These are phyloP conservation scores for Trichoderma brevicompactum DNA, from an alignment of 2,329 filamentous ascomycete species.

Conservation along the genomic window DNA sequence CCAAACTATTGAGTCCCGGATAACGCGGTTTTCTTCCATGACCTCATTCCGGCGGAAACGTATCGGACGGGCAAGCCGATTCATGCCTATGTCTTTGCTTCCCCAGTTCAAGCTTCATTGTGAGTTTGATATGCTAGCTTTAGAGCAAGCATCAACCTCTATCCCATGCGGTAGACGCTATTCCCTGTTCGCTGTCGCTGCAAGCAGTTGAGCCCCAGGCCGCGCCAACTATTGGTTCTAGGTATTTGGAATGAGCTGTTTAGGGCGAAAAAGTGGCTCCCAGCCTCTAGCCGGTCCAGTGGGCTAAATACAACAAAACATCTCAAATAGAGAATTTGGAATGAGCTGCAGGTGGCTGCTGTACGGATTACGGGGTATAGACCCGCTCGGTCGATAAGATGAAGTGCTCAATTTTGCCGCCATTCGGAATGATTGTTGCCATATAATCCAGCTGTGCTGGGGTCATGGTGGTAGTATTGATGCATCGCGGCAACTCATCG, in stretches of 20 bases:
- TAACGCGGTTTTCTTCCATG: not conserved
- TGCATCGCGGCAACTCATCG: not conserved
- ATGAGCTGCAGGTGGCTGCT: slow-evolving; percentile 21
- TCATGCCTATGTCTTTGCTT: not conserved
- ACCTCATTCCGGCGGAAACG: not conserved
- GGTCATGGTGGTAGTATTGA: not conserved
- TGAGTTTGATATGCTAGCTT: not conserved
- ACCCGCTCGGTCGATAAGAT: slow-evolving; percentile 1
- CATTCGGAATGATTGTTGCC: not conserved
- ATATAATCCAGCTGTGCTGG: not conserved
- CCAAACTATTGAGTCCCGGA: not conserved
- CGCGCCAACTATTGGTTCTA: slow-evolving; percentile 1
- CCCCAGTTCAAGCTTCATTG: not conserved
- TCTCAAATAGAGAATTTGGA: slow-evolving; percentile 26
- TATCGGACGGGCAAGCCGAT: not conserved
- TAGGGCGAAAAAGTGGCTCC: slow-evolving; percentile 14
- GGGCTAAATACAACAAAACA: not conserved
- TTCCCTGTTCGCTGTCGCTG: slow-evolving; percentile 6
- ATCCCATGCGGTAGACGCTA: not conserved
- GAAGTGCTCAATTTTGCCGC: not conserved
- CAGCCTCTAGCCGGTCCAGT: not conserved
- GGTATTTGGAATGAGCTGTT: slow-evolving; percentile 21
- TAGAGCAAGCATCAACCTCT: not conserved
- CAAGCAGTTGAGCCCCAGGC: not conserved
- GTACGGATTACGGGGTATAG: not conserved